phyloP scores from a whole-genome alignment of 2,329 filamentous ascomycete species.

The Ophiostoma australiae region DNA sequence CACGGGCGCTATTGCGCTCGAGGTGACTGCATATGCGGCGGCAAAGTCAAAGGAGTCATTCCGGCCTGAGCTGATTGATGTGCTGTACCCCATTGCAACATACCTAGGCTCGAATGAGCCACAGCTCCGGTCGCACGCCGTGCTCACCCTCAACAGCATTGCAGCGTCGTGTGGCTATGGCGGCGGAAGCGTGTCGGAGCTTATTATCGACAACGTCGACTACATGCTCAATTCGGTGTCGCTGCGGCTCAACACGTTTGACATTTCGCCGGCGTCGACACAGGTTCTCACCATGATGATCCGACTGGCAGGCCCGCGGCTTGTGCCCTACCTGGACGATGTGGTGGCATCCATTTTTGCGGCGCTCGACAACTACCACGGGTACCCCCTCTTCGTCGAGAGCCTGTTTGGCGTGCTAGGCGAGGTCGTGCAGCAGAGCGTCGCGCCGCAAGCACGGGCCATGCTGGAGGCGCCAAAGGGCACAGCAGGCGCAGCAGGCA shows the following conservation, averaged over 20 bases:
- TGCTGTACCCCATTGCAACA: constrained; percentile 87
- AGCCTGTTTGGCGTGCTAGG: constrained; percentile 76
- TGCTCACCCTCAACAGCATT: constrained; percentile 76
- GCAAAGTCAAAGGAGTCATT: constrained; percentile 62
- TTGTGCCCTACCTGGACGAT: constrained; percentile 88
- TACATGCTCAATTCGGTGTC: constrained; percentile 94
- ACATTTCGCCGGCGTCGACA: constrained; percentile 85
- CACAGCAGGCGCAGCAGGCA: neutral
- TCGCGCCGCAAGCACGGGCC: constrained; percentile 46
- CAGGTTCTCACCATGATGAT: constrained; percentile 95
- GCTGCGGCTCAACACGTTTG: constrained; percentile 82
- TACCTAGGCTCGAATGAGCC: constrained; percentile 68
- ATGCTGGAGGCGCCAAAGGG: constrained; percentile 40
- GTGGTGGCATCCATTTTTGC: constrained; percentile 86
- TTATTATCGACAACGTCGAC: constrained; percentile 88
- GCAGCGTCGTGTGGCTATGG: constrained; percentile 68
- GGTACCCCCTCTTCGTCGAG: constrained; percentile 81
- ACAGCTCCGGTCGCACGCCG: constrained; percentile 71
- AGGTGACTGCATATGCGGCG: constrained; percentile 73
- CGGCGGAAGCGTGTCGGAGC: constrained; percentile 57
- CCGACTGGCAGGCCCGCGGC: constrained; percentile 69
- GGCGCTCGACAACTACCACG: constrained; percentile 90
- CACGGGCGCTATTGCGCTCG: constrained; percentile 71
- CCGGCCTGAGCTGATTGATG: constrained; percentile 79
- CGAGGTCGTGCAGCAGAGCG: constrained; percentile 77